Evolutionary conservation across 2,329 filamentous ascomycete species (phyloP).

Genomic region (Apiospora hydei): DNA sequence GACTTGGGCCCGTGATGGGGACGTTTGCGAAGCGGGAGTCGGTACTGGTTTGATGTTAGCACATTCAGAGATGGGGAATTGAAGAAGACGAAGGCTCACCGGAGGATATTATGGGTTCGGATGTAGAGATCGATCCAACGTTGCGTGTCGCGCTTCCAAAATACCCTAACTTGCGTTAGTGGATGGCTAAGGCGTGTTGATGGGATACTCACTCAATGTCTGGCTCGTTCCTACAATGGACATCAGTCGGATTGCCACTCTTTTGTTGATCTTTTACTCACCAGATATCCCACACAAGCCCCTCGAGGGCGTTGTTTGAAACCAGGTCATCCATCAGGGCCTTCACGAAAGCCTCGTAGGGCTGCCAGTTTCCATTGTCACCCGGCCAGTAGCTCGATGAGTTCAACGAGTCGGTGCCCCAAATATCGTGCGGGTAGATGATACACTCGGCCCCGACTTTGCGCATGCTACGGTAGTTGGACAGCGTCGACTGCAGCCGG

Average conservation of each 20-base stretch:
- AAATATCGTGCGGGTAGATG: conserved; percentile 27
- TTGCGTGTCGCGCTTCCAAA: conserved; percentile 26
- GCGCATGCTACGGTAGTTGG: conserved; percentile 24
- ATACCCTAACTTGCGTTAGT: conserved; percentile 9
- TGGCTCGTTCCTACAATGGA: not conserved
- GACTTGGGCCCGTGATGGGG: conserved; percentile 22
- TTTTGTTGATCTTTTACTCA: not conserved
- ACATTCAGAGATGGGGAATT: no score
- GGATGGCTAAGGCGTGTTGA: not conserved
- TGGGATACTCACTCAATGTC: not conserved
- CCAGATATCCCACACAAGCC: conserved; percentile 29
- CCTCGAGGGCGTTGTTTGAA: conserved; percentile 39
- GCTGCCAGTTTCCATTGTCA: conserved; percentile 48
- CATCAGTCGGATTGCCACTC: not conserved
- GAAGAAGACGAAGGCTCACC: not conserved
- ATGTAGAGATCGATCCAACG: conserved; percentile 28
- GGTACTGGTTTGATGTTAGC: conserved; percentile 17
- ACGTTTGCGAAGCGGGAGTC: conserved; percentile 26
- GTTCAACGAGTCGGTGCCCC: conserved; percentile 40
- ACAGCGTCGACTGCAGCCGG: conserved; percentile 23
- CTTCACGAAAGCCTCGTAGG: conserved; percentile 43
- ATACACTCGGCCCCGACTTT: conserved; percentile 25
- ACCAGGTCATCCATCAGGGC: conserved; percentile 39
- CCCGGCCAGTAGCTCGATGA: conserved; percentile 44
- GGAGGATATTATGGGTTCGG: conserved; percentile 27